Percentiles rank a stretch among this genome's conserved stretches.
Evolutionary conservation across 2,329 filamentous ascomycete species (phyloP).

Genomic region (Trichothecium roseum): DNA sequence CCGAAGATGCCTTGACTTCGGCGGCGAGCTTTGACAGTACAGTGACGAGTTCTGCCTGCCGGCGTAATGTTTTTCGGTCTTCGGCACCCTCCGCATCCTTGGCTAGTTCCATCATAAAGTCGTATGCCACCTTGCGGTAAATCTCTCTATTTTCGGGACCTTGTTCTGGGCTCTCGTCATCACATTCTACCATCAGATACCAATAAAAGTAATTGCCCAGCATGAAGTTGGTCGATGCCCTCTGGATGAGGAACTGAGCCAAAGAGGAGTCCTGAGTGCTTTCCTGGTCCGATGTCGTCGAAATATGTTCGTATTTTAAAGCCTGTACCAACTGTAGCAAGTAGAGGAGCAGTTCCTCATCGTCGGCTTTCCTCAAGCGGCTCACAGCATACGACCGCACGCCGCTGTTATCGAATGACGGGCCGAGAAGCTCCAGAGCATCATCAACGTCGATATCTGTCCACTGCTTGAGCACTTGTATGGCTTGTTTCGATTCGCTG

Average conservation of each 20-base stretch:
- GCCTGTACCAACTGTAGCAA: conserved; percentile 91
- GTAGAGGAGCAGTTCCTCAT: conserved; percentile 84
- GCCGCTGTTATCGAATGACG: conserved; percentile 78
- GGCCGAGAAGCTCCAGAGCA: conserved; percentile 84
- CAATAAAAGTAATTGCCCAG: conserved; percentile 94
- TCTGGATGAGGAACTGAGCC: conserved; percentile 77
- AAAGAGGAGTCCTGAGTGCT: conserved; percentile 68
- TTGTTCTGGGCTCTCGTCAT: conserved; percentile 70
- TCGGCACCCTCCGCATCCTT: conserved; percentile 60
- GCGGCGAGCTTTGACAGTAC: conserved; percentile 81
- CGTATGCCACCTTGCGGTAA: conserved; percentile 87
- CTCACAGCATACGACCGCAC: conserved; percentile 92
- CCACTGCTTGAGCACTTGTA: conserved; percentile 86
- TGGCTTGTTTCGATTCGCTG: conserved; percentile 77
- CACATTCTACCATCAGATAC: conserved; percentile 98
- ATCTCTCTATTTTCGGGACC: conserved; percentile 67
- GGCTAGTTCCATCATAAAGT: conserved; percentile 86
- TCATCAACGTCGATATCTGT: conserved; percentile 96
- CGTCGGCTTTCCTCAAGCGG: conserved; percentile 80
- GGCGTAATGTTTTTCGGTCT: conserved; percentile 63
- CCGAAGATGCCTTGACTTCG: conserved; percentile 73
- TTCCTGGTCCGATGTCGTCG: conserved; percentile 44
- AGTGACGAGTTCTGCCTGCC: conserved; percentile 83
- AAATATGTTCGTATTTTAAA: conserved; percentile 81
- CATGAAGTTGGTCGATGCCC: conserved; percentile 79